These are phyloP conservation scores for Reutealis trisperma DNA, from an alignment of 345 rosid species.

Conservation along the genomic window DNA sequence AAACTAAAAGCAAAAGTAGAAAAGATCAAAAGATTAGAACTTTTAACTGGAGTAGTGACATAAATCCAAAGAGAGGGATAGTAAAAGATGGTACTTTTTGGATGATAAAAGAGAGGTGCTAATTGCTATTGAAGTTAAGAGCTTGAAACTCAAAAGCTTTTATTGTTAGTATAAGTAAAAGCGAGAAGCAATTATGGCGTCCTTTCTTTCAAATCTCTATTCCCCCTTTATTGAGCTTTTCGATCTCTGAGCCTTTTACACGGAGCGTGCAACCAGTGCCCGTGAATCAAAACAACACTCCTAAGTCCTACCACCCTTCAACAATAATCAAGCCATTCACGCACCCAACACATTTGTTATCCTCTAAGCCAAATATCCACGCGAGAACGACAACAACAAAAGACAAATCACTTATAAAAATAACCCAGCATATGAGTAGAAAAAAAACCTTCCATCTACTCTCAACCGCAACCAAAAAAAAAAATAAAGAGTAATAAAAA, in stretches of 20 bases:
- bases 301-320: neutral
- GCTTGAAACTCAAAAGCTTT: conserved; percentile 26
- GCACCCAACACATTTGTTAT: conserved; percentile 22
- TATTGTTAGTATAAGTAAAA: conserved; percentile 15
- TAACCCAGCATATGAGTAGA: neutral
- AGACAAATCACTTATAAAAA: conserved; percentile 25
- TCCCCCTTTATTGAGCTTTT: conserved; percentile 17
- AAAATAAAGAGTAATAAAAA: conserved; percentile 10
- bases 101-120: conserved; percentile 16
- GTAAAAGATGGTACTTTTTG: conserved; percentile 14
- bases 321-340: neutral
- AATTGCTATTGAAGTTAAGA: neutral
- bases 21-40: neutral
- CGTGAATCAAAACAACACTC: conserved; percentile 12
- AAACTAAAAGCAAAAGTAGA: neutral
- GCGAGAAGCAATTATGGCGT: conserved; percentile 41
- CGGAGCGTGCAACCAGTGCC: conserved; percentile 1
- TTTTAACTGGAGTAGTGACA: neutral
- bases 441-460: neutral
- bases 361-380: conserved; percentile 20
- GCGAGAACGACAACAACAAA: conserved; percentile 36
- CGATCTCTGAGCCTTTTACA: conserved; percentile 31
- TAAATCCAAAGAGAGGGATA: neutral
- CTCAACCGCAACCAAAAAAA: neutral
- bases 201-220: conserved; percentile 38